Base-by-base conservation (phyloP, 345 rosid species). In the Aegle marmelos region DNA sequence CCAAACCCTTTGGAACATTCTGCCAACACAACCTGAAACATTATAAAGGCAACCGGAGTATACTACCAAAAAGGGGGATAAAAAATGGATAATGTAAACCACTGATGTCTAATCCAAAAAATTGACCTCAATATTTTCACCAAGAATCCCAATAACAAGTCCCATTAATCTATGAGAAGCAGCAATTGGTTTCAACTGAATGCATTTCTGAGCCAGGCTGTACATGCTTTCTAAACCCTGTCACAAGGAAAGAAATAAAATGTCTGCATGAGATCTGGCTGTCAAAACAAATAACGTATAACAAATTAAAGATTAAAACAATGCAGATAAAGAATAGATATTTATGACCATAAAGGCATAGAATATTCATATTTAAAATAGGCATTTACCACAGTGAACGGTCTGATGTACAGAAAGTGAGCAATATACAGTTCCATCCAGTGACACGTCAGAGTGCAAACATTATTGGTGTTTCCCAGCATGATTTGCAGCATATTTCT, bases 211-310 rank as follows among this genome's bases (percentile, higher is more conserved):
- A 71, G 97, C 95, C 75, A 96, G 87, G 84, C 78, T 87, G 80
- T 91, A 87, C 97, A 96, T 92, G 88, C 90, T 92, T 80, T 96
- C 99, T 61, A 92, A 82, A 37, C 99, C 99, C 99, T 95, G 81
- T 65, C 41, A 74, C 62, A 79, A 61, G 78, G 70, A 69, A 83
- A 79, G 65, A 65, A 70, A 54, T 68, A 39, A 68, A 60, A 73
- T 16, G 21, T 11, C 39, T 63, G 33, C 61, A 82, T 83, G 31
- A 78, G 36, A 58, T 67, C 74, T 58, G 2, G 34, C 57, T 61
- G 22, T 2, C 33, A 56, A 53, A 9, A 31, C 5, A 59, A 50
- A 39, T 58, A 11, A 16, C 61, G 28, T 37, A 77, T 24, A 75
- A 54, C 56, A 76, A 25, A 24, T 72, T 28, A 76, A 48, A 41